Evolutionary conservation across 192 early-diverging fungal species (phyloP), one percentile per base, ranked within the genome.

Genomic region (Coemansia sp.): DNA sequence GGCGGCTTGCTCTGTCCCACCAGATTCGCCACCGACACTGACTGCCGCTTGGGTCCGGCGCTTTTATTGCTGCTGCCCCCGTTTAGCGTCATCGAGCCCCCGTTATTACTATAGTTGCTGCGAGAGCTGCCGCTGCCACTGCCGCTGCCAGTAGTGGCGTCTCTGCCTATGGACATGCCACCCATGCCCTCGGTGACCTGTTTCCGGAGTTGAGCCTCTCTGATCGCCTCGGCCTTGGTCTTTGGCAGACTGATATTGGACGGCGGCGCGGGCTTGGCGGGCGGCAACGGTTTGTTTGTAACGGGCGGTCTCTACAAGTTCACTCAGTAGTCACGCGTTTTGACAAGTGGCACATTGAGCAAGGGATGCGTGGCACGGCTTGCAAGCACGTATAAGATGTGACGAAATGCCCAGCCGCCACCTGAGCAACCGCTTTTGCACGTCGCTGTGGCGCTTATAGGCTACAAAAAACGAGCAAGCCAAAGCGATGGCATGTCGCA

Each of bases 171-270:
- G 24, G 72, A 60, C 79, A 82, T 82, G 32, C 64, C 67, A 62
- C 78, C 78, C n/a, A 81, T 71, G 53, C 78, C 73, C 22, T 81
- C 73, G 37, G 73, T 71, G 20, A 81, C 57, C 61, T 83, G 72
- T 56, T 75, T 64, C 53, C 81, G 76, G 51, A 77, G 60, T 76
- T 83, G 81, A 8, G 76, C 81, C 73, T 83, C 81, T 59, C 74
- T 76, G 40, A 83, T 73, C 4, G 76, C 81, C 42, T 74, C 71
- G 36, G 81, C 73, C 63, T 75, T 74, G 43, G 73, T 71, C 54
- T 67, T 74, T 36, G 81, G 81, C 40, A 83, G 40, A 29, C 43
- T 71, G 53, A 83, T 65, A 66, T 83, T 79, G 39, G 69, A 20
- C 1, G 81, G 81, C 47, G 69, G 56, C 38, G 65, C 56, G n/a